Evolutionary conservation across 2,329 filamentous ascomycete genomes (phyloP).

Genomic region (Aspergillus sp.): DNA sequence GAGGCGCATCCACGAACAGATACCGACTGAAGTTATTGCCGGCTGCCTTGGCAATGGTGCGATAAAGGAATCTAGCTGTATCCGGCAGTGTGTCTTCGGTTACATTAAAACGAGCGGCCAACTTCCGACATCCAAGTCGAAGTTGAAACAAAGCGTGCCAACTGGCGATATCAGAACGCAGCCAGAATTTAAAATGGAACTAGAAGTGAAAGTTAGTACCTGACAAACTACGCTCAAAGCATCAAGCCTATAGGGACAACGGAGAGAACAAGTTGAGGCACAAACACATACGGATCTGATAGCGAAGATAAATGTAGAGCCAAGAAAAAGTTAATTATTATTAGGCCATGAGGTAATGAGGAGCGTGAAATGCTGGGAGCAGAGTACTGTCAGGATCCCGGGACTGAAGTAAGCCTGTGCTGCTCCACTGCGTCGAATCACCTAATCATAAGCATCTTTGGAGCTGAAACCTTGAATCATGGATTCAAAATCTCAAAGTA

Average conservation of each 20-base stretch:
- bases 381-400: background rate
- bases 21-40: background rate
- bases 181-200: background rate
- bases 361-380: background rate
- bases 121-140: background rate
- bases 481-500: background rate
- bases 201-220: too few relatives aligned
- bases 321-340: background rate
- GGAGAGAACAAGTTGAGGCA: background rate
- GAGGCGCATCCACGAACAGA: background rate
- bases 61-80: background rate
- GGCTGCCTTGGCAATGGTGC: background rate
- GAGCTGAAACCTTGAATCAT: background rate
- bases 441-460: background rate
- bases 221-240: too few relatives aligned
- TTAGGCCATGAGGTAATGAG: background rate
- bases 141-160: background rate
- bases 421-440: slow-evolving; percentile 4
- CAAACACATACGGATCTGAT: background rate
- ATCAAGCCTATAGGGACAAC: background rate
- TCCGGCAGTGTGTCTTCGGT: background rate
- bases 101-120: background rate
- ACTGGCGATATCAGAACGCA: background rate
- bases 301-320: background rate
- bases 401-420: slow-evolving; percentile 1